Evolutionary conservation across 257 asterid genomes (phyloP), one percentile per base, ranked within the genome.

Genomic region (Osmanthus fragrans): DNA sequence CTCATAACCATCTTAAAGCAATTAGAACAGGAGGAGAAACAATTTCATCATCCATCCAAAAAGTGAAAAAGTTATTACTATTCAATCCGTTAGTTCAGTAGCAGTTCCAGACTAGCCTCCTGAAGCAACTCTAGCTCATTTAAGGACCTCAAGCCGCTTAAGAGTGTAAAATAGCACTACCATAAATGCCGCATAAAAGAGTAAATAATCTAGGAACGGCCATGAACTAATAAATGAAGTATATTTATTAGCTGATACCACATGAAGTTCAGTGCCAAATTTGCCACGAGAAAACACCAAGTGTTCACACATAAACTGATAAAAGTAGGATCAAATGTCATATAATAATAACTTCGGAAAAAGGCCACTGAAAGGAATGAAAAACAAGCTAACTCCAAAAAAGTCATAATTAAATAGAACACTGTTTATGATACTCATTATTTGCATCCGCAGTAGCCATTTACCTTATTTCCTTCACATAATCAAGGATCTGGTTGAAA

Each of bases 381-480:
- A 68, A 37, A 32, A 65, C 49, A 67, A 69, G 66, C 70, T 36
- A 21, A 21, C 69, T 36, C 54, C 7, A 40, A 37, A 65, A 58
- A 51, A 30, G 45, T 56, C 58, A 70, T 63, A 45, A n/a, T 21
- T 72, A 33, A 56, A 42, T 58, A 54, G 18, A 58, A 51, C 12
- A 30, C 25, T 25, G n/a, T 34, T 66, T 23, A 65, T 1, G 34
- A 2, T 9, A 72, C 56, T 11, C 68, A 21, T 21, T n/a, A 32
- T 27, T 72, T 19, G 37, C 6, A 10, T 0, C 12, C 0, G 32
- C 29, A 58, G 60, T 39, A 73, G 64, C 34, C 27, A 63, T 60
- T 70, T 87, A 95, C 99, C 99, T 88, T 83, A 95, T 95, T 84
- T 93, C 97, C 84, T 90, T 89, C 71, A 95, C 99, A 77, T 96